Evolutionary conservation across 2,329 filamentous ascomycete species (phyloP).

Genomic region (Chrysoporthe austroafricana): DNA sequence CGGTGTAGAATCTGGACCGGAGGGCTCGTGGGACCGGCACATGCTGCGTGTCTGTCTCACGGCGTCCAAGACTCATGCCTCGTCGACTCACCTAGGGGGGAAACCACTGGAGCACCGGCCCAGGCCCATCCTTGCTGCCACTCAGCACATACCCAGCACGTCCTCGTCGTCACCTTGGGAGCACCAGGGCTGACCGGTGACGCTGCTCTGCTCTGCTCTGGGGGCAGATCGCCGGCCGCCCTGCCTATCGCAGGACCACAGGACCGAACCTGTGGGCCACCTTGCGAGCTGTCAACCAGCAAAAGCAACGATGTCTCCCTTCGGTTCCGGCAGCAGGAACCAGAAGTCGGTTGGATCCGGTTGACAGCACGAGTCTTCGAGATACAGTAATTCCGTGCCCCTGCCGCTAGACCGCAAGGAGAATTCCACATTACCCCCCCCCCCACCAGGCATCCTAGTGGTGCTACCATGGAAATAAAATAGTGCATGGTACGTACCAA

Average conservation of each 20-base stretch:
- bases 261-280: not conserved
- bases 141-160: not conserved
- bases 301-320: not conserved
- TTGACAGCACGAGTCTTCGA: not conserved
- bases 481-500: constrained; percentile 4
- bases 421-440: constrained; percentile 10
- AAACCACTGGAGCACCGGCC: not conserved
- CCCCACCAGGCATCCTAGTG: not conserved
- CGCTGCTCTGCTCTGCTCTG: not conserved
- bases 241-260: not conserved
- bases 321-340: not conserved
- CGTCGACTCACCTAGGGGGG: constrained; percentile 14
- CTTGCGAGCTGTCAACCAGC: not conserved
- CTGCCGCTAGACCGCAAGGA: constrained; percentile 12
- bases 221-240: too few relatives aligned
- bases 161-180: not conserved
- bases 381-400: not conserved
- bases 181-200: not conserved
- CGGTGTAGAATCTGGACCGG: not conserved
- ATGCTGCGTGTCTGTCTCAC: constrained; percentile 7
- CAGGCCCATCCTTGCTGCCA: constrained; percentile 21
- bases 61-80: constrained; percentile 12
- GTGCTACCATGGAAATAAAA: not conserved
- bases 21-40: not conserved
- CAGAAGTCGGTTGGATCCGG: not conserved